Percentiles rank a stretch among this genome's conserved stretches.
phyloP scores from a whole-genome alignment of 2,329 filamentous ascomycete species.

The Xylaria digitata region DNA sequence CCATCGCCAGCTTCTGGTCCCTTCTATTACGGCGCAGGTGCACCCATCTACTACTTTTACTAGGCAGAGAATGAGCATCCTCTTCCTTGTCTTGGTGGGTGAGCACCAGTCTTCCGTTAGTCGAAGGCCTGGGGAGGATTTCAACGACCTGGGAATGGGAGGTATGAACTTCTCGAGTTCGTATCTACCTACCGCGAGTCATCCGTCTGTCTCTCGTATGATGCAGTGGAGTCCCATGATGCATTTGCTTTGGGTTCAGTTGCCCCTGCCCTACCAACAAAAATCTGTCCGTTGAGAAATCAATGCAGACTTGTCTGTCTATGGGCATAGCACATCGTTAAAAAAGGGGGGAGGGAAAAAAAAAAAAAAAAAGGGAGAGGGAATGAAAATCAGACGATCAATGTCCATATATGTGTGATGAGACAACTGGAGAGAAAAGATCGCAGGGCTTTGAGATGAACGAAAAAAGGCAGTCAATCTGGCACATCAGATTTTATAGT shows the following conservation, averaged over 20 bases:
- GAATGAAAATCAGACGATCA: neutral
- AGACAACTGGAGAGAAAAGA: neutral
- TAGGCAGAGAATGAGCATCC: neutral
- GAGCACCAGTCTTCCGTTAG: no score
- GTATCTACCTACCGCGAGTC: neutral
- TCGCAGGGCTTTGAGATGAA: neutral
- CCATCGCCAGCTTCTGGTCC: neutral
- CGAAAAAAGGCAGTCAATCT: neutral
- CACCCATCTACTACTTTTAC: constrained; percentile 16
- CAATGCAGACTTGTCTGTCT: neutral
- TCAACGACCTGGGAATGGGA: neutral
- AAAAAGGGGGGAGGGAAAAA: neutral
- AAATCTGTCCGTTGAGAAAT: neutral
- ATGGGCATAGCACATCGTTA: neutral
- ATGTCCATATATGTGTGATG: neutral
- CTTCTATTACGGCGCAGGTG: constrained; percentile 9
- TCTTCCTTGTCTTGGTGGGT: neutral
- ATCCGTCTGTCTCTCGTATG: neutral
- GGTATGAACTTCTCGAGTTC: neutral
- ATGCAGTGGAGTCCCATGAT: neutral
- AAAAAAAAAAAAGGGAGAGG: neutral
- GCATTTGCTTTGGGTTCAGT: neutral
- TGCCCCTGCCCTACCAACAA: neutral
- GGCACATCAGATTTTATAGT: neutral
- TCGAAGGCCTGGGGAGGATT: neutral